Evolutionary conservation across 2,329 filamentous ascomycete species (phyloP).

Genomic region (Stachybotrys chartarum): DNA sequence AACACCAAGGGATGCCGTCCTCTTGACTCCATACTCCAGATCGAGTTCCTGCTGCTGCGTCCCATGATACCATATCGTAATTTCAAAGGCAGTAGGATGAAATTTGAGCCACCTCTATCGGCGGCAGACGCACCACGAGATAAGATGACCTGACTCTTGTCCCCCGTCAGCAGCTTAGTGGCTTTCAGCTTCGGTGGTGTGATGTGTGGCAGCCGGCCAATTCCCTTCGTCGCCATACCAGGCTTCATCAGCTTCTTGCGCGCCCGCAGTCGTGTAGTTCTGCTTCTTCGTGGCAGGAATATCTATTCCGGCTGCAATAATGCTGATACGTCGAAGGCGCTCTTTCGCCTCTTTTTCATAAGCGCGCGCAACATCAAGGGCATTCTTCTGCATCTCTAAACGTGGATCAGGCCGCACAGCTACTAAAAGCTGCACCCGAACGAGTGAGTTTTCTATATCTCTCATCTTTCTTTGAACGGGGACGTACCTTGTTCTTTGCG

Average conservation of each 20-base stretch:
- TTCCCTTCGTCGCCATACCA: constrained; percentile 23
- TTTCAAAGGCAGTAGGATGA: too few relatives aligned
- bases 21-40: constrained; percentile 3
- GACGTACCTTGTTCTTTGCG: constrained; percentile 62
- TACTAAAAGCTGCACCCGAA: constrained; percentile 53
- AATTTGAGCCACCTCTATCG: too few relatives aligned
- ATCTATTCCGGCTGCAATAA: constrained; percentile 69
- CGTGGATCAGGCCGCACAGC: constrained; percentile 62
- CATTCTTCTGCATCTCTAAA: constrained; percentile 60
- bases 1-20: neutral
- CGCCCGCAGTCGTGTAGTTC: constrained; percentile 3
- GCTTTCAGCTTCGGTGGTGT: neutral
- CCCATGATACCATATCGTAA: too few relatives aligned
- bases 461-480: too few relatives aligned
- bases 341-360: constrained; percentile 72
- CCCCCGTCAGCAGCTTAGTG: neutral
- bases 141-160: neutral
- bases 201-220: neutral
- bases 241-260: constrained; percentile 18
- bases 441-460: constrained; percentile 6
- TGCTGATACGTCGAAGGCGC: constrained; percentile 69
- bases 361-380: constrained; percentile 58
- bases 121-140: neutral
- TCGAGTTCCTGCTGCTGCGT: neutral
- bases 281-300: constrained; percentile 30